Evolutionary conservation across 345 rosid species (phyloP), one percentile per base, ranked within the genome.

Genomic region (Rubroshorea leprosula): DNA sequence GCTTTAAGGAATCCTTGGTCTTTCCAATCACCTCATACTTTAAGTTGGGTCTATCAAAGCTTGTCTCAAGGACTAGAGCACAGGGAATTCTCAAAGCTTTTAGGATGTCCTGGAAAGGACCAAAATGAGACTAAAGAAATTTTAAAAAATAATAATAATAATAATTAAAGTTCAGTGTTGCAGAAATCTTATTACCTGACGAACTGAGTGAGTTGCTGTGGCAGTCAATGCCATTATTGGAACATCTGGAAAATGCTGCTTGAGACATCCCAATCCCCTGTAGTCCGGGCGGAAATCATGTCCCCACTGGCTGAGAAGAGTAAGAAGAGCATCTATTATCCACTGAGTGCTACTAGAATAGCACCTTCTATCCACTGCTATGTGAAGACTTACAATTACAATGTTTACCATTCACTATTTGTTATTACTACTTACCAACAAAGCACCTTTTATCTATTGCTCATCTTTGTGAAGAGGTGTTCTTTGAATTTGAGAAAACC

Each of bases 281-380:
- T 89, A 93, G 60, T 89, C 97, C 66, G 97, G 99, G 60, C 96
- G 88, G 54, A 89, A 93, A 81, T 89, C 99, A 70, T 89, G 99
- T 51, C 99, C 99, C 98, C 98, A 89, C 66, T 93, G 99, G 65
- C 98, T 89, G 80, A 23, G 39, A 68, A 62, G 61, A 57, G 62
- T 58, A 44, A 44, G 29, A 60, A 6, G 15, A 46, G 38, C 56
- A 15, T 23, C 23, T 48, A 6, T 16, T 41, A 20, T 12, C 31
- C n/a, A 48, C 35, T 24, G n/a, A 35, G 41, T 35, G 41, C 8
- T 3, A 27, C 31, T 27, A 27, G 31, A 35, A 35, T 35, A 4
- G 41, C 41, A 35, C 41, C 41, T 35, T 35, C 41, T 4, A 35
- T 6, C 41, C 7, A 35, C 41, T 35, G 1, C 41, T 35, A 6